A percentile compares a stretch with the other conserved stretches of the same genome.
These are phyloP conservation scores for Acanthochlamys bracteata DNA, from an alignment of 106 monocot species.

Conservation along the genomic window DNA sequence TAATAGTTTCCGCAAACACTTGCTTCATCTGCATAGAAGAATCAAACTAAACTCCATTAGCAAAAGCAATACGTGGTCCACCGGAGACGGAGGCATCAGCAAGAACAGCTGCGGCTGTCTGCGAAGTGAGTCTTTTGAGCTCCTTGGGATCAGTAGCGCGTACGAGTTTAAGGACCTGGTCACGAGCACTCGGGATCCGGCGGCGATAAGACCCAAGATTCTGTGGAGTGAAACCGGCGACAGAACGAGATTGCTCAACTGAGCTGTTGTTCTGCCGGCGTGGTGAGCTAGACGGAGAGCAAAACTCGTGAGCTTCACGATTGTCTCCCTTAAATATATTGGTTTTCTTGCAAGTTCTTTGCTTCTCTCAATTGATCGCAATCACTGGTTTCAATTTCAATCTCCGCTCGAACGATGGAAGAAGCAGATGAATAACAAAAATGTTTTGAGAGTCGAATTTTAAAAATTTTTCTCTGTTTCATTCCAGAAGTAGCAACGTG, in stretches of 20 bases:
- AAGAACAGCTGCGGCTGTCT: constrained; percentile 38
- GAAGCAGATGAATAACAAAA: too few species aligned
- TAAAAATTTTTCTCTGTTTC: too few species aligned
- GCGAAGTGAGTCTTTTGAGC: constrained; percentile 39
- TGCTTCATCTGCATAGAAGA: constrained; percentile 30
- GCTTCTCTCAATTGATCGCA: too few species aligned
- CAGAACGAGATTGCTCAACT: constrained; percentile 38
- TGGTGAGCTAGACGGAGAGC: constrained; percentile 32
- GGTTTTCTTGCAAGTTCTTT: too few species aligned
- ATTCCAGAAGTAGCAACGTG: too few species aligned
- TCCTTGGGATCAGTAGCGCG: constrained; percentile 15
- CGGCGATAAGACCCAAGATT: constrained; percentile 40
- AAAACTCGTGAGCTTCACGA: constrained; percentile 25
- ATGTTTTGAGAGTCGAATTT: too few species aligned
- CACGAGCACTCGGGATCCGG: constrained; percentile 41
- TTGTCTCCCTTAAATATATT: too few species aligned
- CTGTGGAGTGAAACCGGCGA: constrained; percentile 59
- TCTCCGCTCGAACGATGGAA: too few species aligned
- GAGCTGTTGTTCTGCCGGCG: neutral
- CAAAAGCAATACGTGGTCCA: constrained; percentile 54
- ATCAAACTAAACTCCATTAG: constrained; percentile 68
- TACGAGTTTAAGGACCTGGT: constrained; percentile 39
- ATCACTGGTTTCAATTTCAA: too few species aligned
- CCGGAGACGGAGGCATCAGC: constrained; percentile 46
- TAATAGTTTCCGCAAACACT: constrained; percentile 31